phyloP scores from a whole-genome alignment of 2,329 filamentous ascomycete species.

The Diaporthe sp. region DNA sequence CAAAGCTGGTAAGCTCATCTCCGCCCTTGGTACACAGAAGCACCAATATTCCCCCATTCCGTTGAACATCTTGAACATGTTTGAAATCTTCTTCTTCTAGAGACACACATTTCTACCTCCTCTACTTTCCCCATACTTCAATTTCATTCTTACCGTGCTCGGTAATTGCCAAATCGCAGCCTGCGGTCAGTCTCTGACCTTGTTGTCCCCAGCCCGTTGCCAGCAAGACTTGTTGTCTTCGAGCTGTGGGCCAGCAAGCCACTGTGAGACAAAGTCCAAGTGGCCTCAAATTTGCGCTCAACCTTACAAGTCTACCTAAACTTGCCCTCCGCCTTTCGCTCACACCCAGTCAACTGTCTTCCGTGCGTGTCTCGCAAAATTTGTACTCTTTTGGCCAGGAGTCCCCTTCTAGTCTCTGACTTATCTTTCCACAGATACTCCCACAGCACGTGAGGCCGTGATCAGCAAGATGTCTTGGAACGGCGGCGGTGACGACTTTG shows the following conservation, averaged over 20 bases:
- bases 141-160: not conserved
- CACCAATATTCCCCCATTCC: not conserved
- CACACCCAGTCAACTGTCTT: not conserved
- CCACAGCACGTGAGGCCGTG: not conserved
- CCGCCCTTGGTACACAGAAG: not conserved
- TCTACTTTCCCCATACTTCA: not conserved
- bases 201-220: not conserved
- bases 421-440: not conserved
- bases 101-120: not conserved
- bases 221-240: not conserved
- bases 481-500: slow-evolving; percentile 7
- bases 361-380: not conserved
- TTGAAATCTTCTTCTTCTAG: not conserved
- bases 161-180: not conserved
- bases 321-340: not conserved
- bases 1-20: not conserved
- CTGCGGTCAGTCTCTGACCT: not conserved
- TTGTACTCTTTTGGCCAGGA: not conserved
- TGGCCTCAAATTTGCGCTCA: not conserved
- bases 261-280: not conserved
- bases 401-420: not conserved
- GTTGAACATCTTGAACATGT: not conserved
- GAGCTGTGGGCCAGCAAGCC: not conserved
- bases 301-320: not conserved
- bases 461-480: slow-evolving; percentile 27